Evolutionary conservation across 306 rosid species (phyloP), one percentile per base, ranked within the genome.

Genomic region (Sphenostylis stenocarpa): DNA sequence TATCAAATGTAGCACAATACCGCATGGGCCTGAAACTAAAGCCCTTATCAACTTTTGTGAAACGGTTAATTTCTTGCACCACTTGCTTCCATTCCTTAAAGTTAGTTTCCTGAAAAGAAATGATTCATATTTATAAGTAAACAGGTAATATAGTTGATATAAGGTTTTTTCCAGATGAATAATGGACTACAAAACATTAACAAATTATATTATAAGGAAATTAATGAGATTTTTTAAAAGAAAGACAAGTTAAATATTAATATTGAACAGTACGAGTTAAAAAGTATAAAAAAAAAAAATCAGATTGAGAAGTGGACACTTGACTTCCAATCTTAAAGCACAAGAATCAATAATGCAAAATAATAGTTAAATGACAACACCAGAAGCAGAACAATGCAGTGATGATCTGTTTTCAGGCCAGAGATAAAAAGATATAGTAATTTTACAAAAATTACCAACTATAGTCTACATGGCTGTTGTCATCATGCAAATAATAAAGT

Each of bases 81-180:
- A 93, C 98, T 84, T 74, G 93, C 90, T 88, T 86, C 99, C 99
- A 96, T 86, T 96, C 99, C 83, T 90, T 96, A 47, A 89, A 89
- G 82, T 88, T 92, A 49, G 97, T 93, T 58, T 87, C 93, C 99
- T 96, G 88, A 82, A 83, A 83, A 78, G 56, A 74, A 67, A 83
- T 23, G 68, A 73, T 77, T 83, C 48, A 72, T 56, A 81, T 36
- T 65, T 57, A 80, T 67, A 67, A 81, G 81, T 75, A 80, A 58
- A 83, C 38, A 77, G 72, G 61, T 26, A 73, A 86, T 62, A 51
- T 26, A 72, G 57, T 39, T 11, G 1, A 63, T 21, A 75, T 26
- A 47, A 13, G 29, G 43, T 53, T 48, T 85, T 79, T 65, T 52
- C 38, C 4, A 1, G 61, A 64, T 36, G 31, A 74, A 78, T 38